phyloP scores from a whole-genome alignment of 768 basidiomycete species.

The Naganishia friedmannii region DNA sequence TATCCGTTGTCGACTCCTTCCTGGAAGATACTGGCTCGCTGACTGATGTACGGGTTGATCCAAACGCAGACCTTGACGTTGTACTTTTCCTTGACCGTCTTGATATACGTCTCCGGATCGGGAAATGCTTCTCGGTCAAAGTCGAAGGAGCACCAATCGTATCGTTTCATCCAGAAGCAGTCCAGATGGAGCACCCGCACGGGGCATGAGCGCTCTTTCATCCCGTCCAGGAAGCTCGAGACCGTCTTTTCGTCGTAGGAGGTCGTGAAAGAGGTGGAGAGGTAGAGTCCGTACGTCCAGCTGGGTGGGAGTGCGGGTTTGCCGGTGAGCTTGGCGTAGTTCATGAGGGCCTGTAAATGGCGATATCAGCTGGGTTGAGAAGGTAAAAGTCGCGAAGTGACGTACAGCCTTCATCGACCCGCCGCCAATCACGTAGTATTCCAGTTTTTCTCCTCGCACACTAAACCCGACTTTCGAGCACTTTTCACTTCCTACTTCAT shows the following conservation, averaged over 20 bases:
- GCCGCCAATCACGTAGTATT: constrained; percentile 71
- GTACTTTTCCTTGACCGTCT: constrained; percentile 55
- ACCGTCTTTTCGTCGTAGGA: constrained; percentile 65
- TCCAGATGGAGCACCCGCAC: constrained; percentile 74
- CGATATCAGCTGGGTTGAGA: background rate
- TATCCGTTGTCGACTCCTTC: constrained; percentile 68
- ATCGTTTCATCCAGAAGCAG: constrained; percentile 51
- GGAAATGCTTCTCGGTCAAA: constrained; percentile 76
- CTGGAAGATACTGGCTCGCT: constrained; percentile 59
- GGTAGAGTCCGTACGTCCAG: constrained; percentile 76
- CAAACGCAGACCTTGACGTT: constrained; percentile 71
- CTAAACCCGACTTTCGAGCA: constrained; percentile 58
- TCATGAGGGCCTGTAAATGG: constrained; percentile 1
- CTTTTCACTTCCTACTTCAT: constrained; percentile 58
- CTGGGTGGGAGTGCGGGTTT: constrained; percentile 58
- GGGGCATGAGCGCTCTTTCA: constrained; percentile 54
- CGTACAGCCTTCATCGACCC: constrained; percentile 64
- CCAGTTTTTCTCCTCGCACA: constrained; percentile 63
- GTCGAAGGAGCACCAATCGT: constrained; percentile 58
- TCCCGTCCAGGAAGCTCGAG: constrained; percentile 67
- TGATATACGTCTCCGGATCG: constrained; percentile 62
- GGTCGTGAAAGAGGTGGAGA: constrained; percentile 73
- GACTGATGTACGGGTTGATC: constrained; percentile 65
- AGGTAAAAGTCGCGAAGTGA: constrained; percentile 40
- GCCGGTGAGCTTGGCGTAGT: constrained; percentile 32